Conservation (phyloP, 306 rosid genomes). For the Biancaea sappan region DNA sequence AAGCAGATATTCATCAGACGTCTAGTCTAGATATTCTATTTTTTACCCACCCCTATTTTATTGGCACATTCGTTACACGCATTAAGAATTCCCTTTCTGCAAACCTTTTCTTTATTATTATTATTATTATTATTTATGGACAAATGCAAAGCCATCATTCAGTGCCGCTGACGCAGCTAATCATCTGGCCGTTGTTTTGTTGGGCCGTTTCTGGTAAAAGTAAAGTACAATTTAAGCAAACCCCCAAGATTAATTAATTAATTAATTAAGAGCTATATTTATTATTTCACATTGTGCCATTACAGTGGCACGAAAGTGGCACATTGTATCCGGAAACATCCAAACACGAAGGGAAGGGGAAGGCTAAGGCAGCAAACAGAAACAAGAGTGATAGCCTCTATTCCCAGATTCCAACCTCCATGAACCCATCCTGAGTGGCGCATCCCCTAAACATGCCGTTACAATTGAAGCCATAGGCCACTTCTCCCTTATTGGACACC, state of each 20-base stretch:
- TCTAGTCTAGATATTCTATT: no score
- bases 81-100: background rate
- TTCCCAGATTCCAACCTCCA: constrained; percentile 97
- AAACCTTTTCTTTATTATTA: background rate
- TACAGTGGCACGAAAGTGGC: no score
- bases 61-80: background rate
- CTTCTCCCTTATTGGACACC: constrained; percentile 75
- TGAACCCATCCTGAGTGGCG: constrained; percentile 84
- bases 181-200: background rate
- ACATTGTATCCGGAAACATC: no score
- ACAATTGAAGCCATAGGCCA: constrained; percentile 78
- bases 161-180: no score
- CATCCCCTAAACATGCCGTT: constrained; percentile 88
- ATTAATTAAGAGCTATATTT: no score
- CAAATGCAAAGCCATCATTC: no score
- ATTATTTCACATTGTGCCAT: no score
- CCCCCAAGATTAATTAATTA: no score
- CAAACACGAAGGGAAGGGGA: background rate
- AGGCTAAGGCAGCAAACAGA: background rate
- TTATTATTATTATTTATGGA: no score
- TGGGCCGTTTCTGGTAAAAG: background rate
- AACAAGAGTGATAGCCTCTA: background rate
- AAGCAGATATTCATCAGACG: no score
- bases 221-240: no score
- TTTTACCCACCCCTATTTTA: background rate